A percentile compares a stretch with the other conserved stretches of the same genome.
Conservation (phyloP, 2,329 filamentous ascomycete genomes). For the Cadophora malorum region DNA sequence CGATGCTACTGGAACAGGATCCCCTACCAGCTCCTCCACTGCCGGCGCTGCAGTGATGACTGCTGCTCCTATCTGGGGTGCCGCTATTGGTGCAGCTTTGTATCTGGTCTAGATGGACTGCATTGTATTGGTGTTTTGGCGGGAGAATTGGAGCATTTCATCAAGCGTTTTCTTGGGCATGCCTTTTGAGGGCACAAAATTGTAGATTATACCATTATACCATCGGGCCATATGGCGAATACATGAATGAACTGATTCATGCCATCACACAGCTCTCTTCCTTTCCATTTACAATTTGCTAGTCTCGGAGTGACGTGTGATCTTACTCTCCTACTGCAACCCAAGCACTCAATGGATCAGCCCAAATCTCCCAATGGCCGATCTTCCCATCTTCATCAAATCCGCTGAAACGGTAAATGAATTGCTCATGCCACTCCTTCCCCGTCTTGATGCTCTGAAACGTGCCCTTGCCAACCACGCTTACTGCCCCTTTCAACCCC, state of each 20-base stretch:
- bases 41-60: conserved; percentile 27
- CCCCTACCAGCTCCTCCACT: conserved; percentile 9
- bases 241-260: not conserved
- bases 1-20: not conserved
- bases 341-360: not conserved
- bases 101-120: conserved; percentile 26
- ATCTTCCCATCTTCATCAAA: not conserved
- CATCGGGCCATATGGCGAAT: conserved; percentile 10
- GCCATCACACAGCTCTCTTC: not conserved
- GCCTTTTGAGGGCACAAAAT: not conserved
- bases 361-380: not conserved
- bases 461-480: too few relatives aligned
- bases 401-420: not conserved
- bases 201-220: conserved; percentile 10
- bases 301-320: too few relatives aligned
- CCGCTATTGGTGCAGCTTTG: conserved; percentile 30
- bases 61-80: conserved; percentile 28
- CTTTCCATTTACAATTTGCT: too few relatives aligned
- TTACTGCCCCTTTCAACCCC: too few relatives aligned
- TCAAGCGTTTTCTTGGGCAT: not conserved
- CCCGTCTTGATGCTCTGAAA: too few relatives aligned
- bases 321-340: not conserved
- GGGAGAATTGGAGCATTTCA: conserved; percentile 3
- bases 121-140: not conserved
- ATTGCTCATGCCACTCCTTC: too few relatives aligned